Evolutionary conservation across 129 eudicot genomes (phyloP), one percentile per base, ranked within the genome.

Genomic region (Centaurea solstitialis): DNA sequence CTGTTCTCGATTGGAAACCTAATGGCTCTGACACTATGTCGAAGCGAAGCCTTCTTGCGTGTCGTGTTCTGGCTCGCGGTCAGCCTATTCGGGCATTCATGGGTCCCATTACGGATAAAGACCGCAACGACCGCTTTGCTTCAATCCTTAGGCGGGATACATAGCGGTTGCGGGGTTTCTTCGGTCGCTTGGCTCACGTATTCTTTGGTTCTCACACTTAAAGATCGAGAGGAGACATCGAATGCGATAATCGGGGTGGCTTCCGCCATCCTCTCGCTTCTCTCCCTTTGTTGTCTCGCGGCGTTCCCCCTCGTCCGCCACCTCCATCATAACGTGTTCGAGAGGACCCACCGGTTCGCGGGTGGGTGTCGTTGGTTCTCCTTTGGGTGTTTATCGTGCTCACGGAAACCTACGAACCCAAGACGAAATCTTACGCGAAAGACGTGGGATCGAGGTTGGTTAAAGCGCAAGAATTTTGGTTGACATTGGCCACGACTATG

Each of bases 301-400:
- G 97, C 93, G 43, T 90, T 92, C 75, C 97, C 97, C 5, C 90
- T 92, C 2, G 86, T 92, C 17, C 94, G 97, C 37, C 97, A 90
- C 72, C 90, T 92, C 59, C 97, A 90, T 39, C 97, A 90, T 71
- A 92, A 92, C 35, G 85, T 90, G 21, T 92, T 90, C 22, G 97
- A 92, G 70, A 75, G 97, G 73, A 90, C 89, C 35, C 97, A 92
- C 20, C 79, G 93, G 17, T 88, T 92, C 73, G 24, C 91, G 0
- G 97, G 4, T 92, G 97, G 97, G 26, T 72, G 17, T 79, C 87
- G 0, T 84, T 92, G n/a, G 84, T 72, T 22, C 87, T 92, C 9
- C 86, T 92, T 4, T 92, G 97, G 97, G 87, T 76, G 11, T 92
- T 90, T 35, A 75, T 90, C 6, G 65, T 79, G 40, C 90, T 92